phyloP scores from a whole-genome alignment of 2,329 filamentous ascomycete genomes.

The Beauveria varroae region DNA sequence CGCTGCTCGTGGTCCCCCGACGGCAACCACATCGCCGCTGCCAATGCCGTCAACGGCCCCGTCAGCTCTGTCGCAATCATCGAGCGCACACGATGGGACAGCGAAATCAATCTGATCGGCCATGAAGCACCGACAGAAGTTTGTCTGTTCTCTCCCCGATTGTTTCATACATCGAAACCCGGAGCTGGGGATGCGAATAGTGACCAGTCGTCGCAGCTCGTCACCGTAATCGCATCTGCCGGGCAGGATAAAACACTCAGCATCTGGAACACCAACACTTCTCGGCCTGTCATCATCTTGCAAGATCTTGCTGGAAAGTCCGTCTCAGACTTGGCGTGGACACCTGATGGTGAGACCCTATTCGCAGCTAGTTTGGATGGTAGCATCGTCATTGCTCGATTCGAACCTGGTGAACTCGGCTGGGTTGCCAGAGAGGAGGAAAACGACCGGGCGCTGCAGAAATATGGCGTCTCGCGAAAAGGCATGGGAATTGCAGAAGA shows the following conservation, averaged over 20 bases:
- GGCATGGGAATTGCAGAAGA: constrained; percentile 89
- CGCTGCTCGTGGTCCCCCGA: constrained; percentile 97
- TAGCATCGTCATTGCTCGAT: constrained; percentile 72
- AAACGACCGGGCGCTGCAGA: constrained; percentile 87
- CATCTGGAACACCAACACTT: constrained; percentile 96
- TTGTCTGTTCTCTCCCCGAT: constrained; percentile 87
- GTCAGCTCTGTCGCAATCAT: constrained; percentile 97
- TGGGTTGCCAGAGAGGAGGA: constrained; percentile 81
- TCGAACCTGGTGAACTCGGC: constrained; percentile 80
- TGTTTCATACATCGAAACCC: constrained; percentile 72
- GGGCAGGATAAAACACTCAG: constrained; percentile 95
- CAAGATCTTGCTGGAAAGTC: constrained; percentile 87
- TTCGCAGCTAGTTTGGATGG: constrained; percentile 87
- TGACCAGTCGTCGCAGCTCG: constrained; percentile 40
- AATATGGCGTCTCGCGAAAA: constrained; percentile 82
- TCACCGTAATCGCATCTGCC: constrained; percentile 93
- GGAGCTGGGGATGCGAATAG: constrained; percentile 42
- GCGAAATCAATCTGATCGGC: constrained; percentile 93
- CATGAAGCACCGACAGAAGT: constrained; percentile 97
- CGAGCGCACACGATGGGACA: constrained; percentile 85
- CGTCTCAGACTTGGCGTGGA: constrained; percentile 91
- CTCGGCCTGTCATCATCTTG: constrained; percentile 79
- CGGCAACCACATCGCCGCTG: constrained; percentile 91
- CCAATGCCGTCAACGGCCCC: constrained; percentile 94
- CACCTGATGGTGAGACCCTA: constrained; percentile 79